Percentiles rank a stretch among this genome's conserved stretches.
Evolutionary conservation across 1,139 yeast genomes (phyloP).

Genomic region (Tardiomyces blankii): DNA sequence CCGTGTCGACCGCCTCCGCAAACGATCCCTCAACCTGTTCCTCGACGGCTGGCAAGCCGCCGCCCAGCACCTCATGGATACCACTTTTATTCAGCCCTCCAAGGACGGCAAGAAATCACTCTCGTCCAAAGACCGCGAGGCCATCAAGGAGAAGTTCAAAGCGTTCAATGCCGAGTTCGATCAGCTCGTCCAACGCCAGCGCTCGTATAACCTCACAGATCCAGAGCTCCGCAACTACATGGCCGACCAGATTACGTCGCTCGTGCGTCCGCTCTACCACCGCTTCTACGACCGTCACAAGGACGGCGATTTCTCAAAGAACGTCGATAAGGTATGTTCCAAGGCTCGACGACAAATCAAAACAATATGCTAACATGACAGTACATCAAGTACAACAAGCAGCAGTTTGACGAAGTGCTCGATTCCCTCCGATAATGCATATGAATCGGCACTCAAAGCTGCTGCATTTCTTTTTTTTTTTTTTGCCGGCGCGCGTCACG

Average conservation of each 20-base stretch:
- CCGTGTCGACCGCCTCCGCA: slow-evolving; percentile 57
- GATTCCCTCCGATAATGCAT: slow-evolving; percentile 21
- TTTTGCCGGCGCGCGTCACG: no score
- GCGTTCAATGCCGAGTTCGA: slow-evolving; percentile 78
- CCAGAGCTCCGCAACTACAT: slow-evolving; percentile 49
- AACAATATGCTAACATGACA: background rate
- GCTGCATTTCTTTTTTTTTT: no score
- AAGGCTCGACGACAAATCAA: background rate
- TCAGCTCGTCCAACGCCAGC: slow-evolving; percentile 53
- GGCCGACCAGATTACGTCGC: slow-evolving; percentile 49
- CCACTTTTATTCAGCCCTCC: slow-evolving; percentile 17
- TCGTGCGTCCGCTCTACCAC: slow-evolving; percentile 73
- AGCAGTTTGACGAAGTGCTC: slow-evolving; percentile 42
- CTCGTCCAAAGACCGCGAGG: slow-evolving; percentile 66
- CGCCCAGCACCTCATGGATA: slow-evolving; percentile 57
- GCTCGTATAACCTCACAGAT: slow-evolving; percentile 56
- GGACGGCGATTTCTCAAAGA: slow-evolving; percentile 61
- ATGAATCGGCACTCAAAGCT: no score
- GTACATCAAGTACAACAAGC: slow-evolving; percentile 63
- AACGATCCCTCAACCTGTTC: slow-evolving; percentile 64
- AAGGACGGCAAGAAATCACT: slow-evolving; percentile 18
- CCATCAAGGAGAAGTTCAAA: slow-evolving; percentile 74
- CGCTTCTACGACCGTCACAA: slow-evolving; percentile 72
- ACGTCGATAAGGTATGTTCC: slow-evolving; percentile 35
- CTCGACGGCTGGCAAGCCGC: slow-evolving; percentile 77